These are phyloP conservation scores for Phytopythium montanum DNA, from an alignment of 352 stramenopile species.

Conservation along the genomic window DNA sequence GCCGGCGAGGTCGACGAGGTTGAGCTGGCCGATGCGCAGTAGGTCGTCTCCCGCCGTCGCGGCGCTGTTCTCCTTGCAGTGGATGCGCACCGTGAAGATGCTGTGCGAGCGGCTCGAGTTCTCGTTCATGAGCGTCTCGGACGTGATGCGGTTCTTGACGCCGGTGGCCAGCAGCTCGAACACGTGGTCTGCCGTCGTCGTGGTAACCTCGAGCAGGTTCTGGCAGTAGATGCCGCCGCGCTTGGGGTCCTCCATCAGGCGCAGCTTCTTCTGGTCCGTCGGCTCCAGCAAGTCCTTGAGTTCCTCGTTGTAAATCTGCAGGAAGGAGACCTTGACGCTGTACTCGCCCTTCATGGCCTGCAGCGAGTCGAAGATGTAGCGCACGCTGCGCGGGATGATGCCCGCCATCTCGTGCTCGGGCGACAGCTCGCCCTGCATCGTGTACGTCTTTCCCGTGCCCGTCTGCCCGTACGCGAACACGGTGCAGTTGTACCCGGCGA, in stretches of 20 bases:
- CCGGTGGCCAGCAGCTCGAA: constrained; percentile 87
- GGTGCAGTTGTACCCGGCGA: constrained; percentile 95
- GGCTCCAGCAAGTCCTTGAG: constrained; percentile 91
- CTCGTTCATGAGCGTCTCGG: constrained; percentile 94
- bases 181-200: constrained; percentile 74
- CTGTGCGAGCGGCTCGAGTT: constrained; percentile 97
- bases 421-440: constrained; percentile 95
- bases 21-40: constrained; percentile 91
- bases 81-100: constrained; percentile 97
- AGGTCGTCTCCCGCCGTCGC: constrained; percentile 83
- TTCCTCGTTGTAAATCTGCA: constrained; percentile 99
- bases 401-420: constrained; percentile 85
- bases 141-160: constrained; percentile 91
- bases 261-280: constrained; percentile 76
- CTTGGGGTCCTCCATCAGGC: constrained; percentile 88
- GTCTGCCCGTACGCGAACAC: constrained; percentile 98
- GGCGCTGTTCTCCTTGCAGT: constrained; percentile 92
- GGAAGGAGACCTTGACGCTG: constrained; percentile 94
- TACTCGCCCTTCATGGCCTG: constrained; percentile 89
- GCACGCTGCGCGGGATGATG: constrained; percentile 94
- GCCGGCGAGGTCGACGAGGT: constrained; percentile 97
- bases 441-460: constrained; percentile 98
- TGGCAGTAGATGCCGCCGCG: constrained; percentile 86
- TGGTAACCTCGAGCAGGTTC: constrained; percentile 89
- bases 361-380: constrained; percentile 94